A percentile compares a stretch with the other conserved stretches of the same genome.
Conservation (phyloP, 805 yeast species). For the Kregervanrija delftensis region DNA sequence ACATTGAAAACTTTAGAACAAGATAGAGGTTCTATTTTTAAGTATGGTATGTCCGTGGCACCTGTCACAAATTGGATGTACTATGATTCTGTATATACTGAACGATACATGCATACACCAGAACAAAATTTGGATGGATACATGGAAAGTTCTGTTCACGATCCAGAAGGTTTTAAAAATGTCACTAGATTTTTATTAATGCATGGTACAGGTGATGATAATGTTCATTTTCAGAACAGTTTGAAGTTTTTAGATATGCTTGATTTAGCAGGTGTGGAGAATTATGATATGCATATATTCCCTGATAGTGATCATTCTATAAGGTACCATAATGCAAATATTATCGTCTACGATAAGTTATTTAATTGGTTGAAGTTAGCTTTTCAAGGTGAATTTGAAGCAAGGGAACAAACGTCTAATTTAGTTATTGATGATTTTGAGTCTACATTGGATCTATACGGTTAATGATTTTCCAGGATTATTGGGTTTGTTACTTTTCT, state of each 20-base stretch:
- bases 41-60: slow-evolving; percentile 91
- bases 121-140: slow-evolving; percentile 62
- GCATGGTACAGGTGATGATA: slow-evolving; percentile 98
- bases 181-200: slow-evolving; percentile 70
- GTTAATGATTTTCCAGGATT: slow-evolving; percentile 8
- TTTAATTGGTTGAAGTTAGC: slow-evolving; percentile 60
- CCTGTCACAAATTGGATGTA: slow-evolving; percentile 94
- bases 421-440: slow-evolving; percentile 1
- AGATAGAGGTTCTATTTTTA: slow-evolving; percentile 69
- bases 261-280: slow-evolving; percentile 68
- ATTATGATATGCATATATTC: slow-evolving; percentile 72
- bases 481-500: neutral
- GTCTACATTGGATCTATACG: slow-evolving; percentile 16
- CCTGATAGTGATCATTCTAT: slow-evolving; percentile 79
- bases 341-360: slow-evolving; percentile 62
- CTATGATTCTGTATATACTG: slow-evolving; percentile 92
- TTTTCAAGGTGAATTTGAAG: slow-evolving; percentile 41
- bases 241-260: slow-evolving; percentile 70
- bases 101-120: slow-evolving; percentile 88
- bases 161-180: slow-evolving; percentile 48
- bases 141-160: slow-evolving; percentile 43
- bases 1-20: slow-evolving; percentile 84
- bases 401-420: neutral
- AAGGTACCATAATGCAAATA: slow-evolving; percentile 63
- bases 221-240: slow-evolving; percentile 91